A percentile compares a stretch with the other conserved stretches of the same genome.
These are phyloP conservation scores for Periconia macrospinosa DNA, from an alignment of 2,329 filamentous ascomycete species.

Conservation along the genomic window DNA sequence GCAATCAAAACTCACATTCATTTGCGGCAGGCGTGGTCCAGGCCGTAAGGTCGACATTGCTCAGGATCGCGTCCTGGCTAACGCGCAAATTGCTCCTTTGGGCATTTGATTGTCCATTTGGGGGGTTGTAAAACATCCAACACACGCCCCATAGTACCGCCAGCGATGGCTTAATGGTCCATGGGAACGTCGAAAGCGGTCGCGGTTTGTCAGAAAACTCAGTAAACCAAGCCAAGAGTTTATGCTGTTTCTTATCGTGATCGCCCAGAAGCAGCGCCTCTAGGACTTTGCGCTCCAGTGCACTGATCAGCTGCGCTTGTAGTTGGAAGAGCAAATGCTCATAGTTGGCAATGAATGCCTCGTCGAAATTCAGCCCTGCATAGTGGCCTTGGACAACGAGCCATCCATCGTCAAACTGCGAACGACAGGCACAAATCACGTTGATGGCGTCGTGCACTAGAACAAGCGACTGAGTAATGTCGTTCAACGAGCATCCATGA, in stretches of 20 bases:
- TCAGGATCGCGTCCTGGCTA: constrained; percentile 26
- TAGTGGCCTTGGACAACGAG: constrained; percentile 33
- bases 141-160: constrained; percentile 50
- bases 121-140: constrained; percentile 42
- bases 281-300: constrained; percentile 30
- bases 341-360: constrained; percentile 47
- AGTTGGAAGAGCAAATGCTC: constrained; percentile 47
- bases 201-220: constrained; percentile 45
- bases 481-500: constrained; percentile 30
- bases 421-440: constrained; percentile 27
- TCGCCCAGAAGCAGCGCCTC: constrained; percentile 30
- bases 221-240: constrained; percentile 42
- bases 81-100: constrained; percentile 24
- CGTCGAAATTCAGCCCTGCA: constrained; percentile 35
- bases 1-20: constrained; percentile 35
- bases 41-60: constrained; percentile 22
- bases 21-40: constrained; percentile 33
- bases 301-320: constrained; percentile 37
- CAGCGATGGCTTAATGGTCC: constrained; percentile 48
- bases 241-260: constrained; percentile 37
- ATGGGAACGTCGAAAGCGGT: constrained; percentile 47
- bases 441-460: constrained; percentile 36
- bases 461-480: constrained; percentile 30
- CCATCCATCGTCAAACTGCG: constrained; percentile 33
- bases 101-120: constrained; percentile 1